Evolutionary conservation across 2,329 filamentous ascomycete genomes (phyloP).

Genomic region (Chalara sp.): DNA sequence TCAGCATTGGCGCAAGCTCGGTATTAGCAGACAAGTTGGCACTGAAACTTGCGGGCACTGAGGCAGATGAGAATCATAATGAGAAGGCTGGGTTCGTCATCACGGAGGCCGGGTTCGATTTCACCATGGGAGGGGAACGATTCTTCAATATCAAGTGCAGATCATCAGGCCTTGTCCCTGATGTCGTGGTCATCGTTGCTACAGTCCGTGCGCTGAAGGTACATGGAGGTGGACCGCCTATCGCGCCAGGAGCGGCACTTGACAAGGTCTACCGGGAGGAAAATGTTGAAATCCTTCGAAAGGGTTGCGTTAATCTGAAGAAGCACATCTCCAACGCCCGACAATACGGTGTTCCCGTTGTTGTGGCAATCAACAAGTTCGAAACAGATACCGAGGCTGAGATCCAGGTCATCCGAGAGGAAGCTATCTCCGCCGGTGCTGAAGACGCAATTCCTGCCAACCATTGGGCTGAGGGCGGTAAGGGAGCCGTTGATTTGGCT

Average conservation of each 20-base stretch:
- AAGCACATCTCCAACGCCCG: conserved; percentile 93
- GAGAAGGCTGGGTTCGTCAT: conserved; percentile 87
- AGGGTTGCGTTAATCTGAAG: conserved; percentile 86
- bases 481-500: conserved; percentile 82
- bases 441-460: conserved; percentile 90
- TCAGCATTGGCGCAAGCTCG: conserved; percentile 93
- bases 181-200: conserved; percentile 90
- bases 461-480: conserved; percentile 94
- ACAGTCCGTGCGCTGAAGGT: conserved; percentile 95
- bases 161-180: conserved; percentile 83
- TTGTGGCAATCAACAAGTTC: conserved; percentile 97
- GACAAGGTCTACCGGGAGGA: conserved; percentile 85
- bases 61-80: conserved; percentile 78
- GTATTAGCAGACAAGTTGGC: conserved; percentile 93
- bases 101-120: conserved; percentile 97
- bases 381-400: conserved; percentile 90
- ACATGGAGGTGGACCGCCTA: conserved; percentile 92
- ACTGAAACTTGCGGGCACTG: conserved; percentile 90
- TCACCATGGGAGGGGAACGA: conserved; percentile 98
- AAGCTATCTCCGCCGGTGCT: conserved; percentile 84
- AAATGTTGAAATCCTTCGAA: conserved; percentile 84
- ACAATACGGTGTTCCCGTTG: conserved; percentile 83
- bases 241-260: conserved; percentile 79
- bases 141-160: conserved; percentile 99
- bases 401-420: conserved; percentile 80